These are phyloP conservation scores for Sclerotinia glacialis DNA, from an alignment of 2,329 filamentous ascomycete species.

Conservation along the genomic window DNA sequence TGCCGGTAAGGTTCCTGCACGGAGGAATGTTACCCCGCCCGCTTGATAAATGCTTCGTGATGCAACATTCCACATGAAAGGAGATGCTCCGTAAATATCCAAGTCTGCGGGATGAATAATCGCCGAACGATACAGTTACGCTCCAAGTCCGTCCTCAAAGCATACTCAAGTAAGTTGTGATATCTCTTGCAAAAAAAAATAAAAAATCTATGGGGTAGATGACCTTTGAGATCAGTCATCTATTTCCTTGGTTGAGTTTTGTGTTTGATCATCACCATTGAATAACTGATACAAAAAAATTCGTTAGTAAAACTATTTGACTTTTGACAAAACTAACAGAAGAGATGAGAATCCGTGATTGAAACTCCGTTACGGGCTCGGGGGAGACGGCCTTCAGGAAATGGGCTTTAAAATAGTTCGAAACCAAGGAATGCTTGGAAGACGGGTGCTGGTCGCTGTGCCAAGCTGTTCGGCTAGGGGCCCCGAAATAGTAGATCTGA, in stretches of 20 bases:
- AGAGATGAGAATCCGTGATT: background rate
- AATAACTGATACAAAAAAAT: constrained; percentile 43
- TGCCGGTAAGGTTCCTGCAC: background rate
- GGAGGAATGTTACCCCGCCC: background rate
- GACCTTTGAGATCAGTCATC: constrained; percentile 19
- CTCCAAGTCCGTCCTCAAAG: background rate
- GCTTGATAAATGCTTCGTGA: background rate
- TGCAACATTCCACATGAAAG: background rate
- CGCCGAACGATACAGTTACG: background rate
- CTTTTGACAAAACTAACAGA: background rate
- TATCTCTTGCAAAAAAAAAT: no score
- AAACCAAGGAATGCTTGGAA: background rate
- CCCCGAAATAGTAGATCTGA: constrained; percentile 3
- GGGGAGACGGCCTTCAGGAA: background rate
- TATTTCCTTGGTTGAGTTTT: constrained; percentile 34
- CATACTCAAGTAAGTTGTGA: background rate
- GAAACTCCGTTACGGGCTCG: constrained; percentile 1
- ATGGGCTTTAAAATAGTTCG: background rate
- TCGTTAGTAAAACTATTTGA: background rate
- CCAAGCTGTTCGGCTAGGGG: constrained; percentile 4
- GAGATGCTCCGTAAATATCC: background rate
- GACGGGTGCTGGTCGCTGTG: background rate
- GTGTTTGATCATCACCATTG: constrained; percentile 48
- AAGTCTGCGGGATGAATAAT: constrained; percentile 3
- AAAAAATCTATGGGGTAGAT: background rate